Evolutionary conservation across 805 yeast genomes (phyloP).

Genomic region (Yarrowia yakushimensis): DNA sequence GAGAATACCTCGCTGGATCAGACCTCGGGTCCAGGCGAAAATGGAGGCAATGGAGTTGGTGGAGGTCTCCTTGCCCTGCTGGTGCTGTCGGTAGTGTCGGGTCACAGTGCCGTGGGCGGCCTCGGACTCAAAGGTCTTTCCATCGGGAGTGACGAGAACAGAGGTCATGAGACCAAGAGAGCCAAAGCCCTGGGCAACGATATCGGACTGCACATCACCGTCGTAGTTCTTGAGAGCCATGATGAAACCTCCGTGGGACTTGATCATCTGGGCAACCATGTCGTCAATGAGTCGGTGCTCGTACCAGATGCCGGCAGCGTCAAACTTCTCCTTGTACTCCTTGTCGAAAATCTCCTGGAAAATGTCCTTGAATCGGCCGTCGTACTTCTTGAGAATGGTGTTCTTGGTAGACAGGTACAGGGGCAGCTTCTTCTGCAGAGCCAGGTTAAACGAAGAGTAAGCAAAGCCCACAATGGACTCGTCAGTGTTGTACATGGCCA

Average conservation of each 20-base stretch:
- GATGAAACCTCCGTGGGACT: conserved; percentile 90
- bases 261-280: conserved; percentile 98
- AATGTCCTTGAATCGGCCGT: conserved; percentile 92
- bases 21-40: conserved; percentile 94
- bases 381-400: conserved; percentile 90
- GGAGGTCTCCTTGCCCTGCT: conserved; percentile 94
- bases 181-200: conserved; percentile 97
- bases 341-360: conserved; percentile 75
- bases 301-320: conserved; percentile 82
- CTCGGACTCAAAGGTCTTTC: conserved; percentile 90
- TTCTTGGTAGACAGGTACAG: conserved; percentile 88
- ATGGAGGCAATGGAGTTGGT: conserved; percentile 97
- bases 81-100: conserved; percentile 93
- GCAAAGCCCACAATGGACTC: conserved; percentile 90
- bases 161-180: conserved; percentile 97
- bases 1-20: conserved; percentile 85
- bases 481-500: conserved; percentile 95
- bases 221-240: conserved; percentile 97
- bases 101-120: conserved; percentile 99
- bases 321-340: conserved; percentile 68
- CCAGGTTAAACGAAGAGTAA: conserved; percentile 85
- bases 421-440: conserved; percentile 71
- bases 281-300: conserved; percentile 96
- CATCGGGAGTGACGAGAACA: conserved; percentile 94
- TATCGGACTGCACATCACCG: conserved; percentile 95